Base-by-base conservation (phyloP, 305 asterid species). In the Petunia hybrid region DNA sequence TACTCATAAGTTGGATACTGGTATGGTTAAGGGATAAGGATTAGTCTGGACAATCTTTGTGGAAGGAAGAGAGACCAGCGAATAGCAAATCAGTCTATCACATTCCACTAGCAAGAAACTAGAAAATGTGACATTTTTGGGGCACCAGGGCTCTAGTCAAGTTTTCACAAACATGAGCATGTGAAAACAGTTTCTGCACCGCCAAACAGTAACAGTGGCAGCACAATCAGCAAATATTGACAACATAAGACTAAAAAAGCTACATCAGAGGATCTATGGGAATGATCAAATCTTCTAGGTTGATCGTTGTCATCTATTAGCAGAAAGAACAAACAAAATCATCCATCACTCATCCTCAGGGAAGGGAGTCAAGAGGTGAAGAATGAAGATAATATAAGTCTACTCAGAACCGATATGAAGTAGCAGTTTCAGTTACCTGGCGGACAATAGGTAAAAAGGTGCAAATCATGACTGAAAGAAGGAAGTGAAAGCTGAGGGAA, bases 21-120 rank as follows among this genome's bases (percentile, higher is more conserved):
- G 56, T 35, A 45, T 46, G 12, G 62, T 31, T 31, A 73, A 12
- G 78, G 39, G 45, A 48, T 59, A 48, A 13, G 35, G 78, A 73
- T 73, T 73, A 31, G 43, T 71, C 35, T 71, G 78, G 31, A 73
- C 35, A 73, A 61, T 73, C 63, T 51, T 48, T 36, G 62, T 73
- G 46, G 40, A 38, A 73, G 10, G 45, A 51, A 62, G 43, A 68
- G 76, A 68, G 75, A 68, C 16, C 56, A 16, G 42, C 42, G 76
- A 68, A 16, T 42, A 16, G 56, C 55, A n/a, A 22, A 68, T 16
- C 55, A 16, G 12, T 7, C 14, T 68, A 8, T 56, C 55, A 68
- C n/a, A 68, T 42, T 68, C 56, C n/a, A 68, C 76, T 68, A 39
- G 43, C 43, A 42, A 4, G 55, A 41, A 42, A 68, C 76, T 42